Base-by-base conservation (phyloP, 1,284 basidiomycete species). In the Grifola frondosa region DNA sequence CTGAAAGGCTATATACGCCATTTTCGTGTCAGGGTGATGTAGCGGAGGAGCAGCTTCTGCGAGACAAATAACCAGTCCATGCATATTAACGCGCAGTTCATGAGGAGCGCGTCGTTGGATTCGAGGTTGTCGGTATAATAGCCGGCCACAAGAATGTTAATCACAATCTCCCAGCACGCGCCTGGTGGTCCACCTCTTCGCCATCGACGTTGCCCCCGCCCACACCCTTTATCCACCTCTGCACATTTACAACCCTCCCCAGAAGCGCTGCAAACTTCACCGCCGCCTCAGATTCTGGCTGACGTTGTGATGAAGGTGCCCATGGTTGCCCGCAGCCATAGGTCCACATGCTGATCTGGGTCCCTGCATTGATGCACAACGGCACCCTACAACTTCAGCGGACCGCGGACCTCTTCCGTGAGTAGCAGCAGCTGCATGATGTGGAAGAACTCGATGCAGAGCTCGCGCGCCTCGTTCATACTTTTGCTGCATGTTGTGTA, bases 401-500 rank as follows among this genome's bases (percentile, higher is more conserved):
- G 88, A 2, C 95, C 95, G 56, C 96, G 78, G 5, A 98, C 93
- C 69, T 98, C 96, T 64, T 97, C 93, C 6, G 94, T 97, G 44
- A 97, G 78, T 28, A 99, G 71, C 3, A 95, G 95, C 45, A 98
- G 79, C 62, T 87, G 83, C 33, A 96, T 69, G 58, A 97, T 94
- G 64, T 97, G 91, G 81, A 97, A 97, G 63, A 95, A 94, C 61
- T 97, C 91, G 66, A 91, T 89, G 62, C 95, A 96, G 42, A 96
- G 82, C 62, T 96, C 93, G 65, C 95, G 89, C 19, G 93, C 92
- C 69, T 96, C 93, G 39, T 74, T 76, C 20, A 97, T 97, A 97
- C 66, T 96, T 97, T 67, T 94, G 91, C 68, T 97, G 95, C 93
- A 98, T 98, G 69, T 88, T 88, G 68, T 93, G 81, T n/a, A 97